Conservation (phyloP, 768 basidiomycete genomes). For the Russula sp. region DNA sequence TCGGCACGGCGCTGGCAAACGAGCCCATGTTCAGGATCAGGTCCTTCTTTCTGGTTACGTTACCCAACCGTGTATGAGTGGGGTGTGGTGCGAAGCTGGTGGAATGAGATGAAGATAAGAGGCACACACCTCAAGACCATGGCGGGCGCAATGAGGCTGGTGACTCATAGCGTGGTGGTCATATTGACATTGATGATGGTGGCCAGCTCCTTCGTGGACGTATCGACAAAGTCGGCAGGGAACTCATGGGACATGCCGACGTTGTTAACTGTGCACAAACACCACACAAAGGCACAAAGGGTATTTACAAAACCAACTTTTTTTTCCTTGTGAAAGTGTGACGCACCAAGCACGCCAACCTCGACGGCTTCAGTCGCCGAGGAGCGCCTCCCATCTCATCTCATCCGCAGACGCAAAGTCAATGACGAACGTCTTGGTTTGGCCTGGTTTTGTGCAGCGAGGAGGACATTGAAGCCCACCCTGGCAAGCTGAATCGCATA, state of each 20-base stretch:
- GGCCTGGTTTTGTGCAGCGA: constrained; percentile 67
- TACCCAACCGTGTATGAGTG: neutral
- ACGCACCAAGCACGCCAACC: constrained; percentile 67
- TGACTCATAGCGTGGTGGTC: constrained; percentile 71
- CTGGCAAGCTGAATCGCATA: constrained; percentile 85
- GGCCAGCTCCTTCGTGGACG: constrained; percentile 63
- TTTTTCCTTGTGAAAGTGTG: neutral
- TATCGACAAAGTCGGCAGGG: constrained; percentile 79
- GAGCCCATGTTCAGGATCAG: too few relatives aligned
- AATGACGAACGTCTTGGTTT: constrained; percentile 61
- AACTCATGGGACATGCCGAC: constrained; percentile 87
- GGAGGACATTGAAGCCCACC: constrained; percentile 80
- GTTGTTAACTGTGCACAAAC: constrained; percentile 95
- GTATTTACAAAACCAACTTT: too few relatives aligned
- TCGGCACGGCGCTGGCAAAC: too few relatives aligned
- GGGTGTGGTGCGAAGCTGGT: neutral
- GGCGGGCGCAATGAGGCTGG: constrained; percentile 69
- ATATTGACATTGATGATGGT: constrained; percentile 85
- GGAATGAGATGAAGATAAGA: neutral
- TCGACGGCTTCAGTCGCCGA: constrained; percentile 45
- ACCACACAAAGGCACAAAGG: too few relatives aligned
- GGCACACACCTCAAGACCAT: constrained; percentile 68
- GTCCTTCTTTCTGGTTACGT: constrained; percentile 65
- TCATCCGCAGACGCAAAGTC: constrained; percentile 62
- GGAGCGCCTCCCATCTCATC: constrained; percentile 45